Evolutionary conservation across 1,284 basidiomycete genomes (phyloP).

Genomic region (Apiotrichum montevideense): DNA sequence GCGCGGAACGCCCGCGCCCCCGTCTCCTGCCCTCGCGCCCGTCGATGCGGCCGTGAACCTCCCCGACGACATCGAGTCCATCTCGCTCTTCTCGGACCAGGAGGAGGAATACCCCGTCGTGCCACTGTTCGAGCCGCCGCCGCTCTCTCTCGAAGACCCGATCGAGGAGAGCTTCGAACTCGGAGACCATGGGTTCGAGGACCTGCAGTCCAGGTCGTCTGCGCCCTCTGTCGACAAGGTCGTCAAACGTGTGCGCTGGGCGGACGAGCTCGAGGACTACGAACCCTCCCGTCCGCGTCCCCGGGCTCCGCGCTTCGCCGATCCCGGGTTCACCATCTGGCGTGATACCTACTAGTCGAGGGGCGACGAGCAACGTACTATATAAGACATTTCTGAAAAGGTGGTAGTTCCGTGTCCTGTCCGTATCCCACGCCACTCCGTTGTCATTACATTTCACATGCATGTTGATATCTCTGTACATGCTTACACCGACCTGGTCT

Average conservation of each 20-base stretch:
- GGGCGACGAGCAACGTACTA: too few relatives aligned
- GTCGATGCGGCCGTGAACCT: neutral
- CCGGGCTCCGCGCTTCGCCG: slow-evolving; percentile 1
- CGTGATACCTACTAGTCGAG: slow-evolving; percentile 22
- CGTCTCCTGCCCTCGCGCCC: neutral
- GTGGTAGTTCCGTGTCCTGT: too few relatives aligned
- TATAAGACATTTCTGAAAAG: too few relatives aligned
- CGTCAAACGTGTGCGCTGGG: slow-evolving; percentile 14
- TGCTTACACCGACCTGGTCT: neutral
- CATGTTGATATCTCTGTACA: neutral
- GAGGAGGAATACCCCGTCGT: neutral
- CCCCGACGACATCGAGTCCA: slow-evolving; percentile 4
- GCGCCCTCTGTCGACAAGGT: neutral
- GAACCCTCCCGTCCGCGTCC: too few relatives aligned
- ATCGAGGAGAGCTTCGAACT: too few relatives aligned
- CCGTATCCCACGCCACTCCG: too few relatives aligned
- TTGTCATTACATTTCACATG: neutral
- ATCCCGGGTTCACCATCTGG: slow-evolving; percentile 31
- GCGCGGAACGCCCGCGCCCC: neutral
- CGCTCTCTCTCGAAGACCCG: too few relatives aligned
- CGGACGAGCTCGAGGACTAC: neutral
- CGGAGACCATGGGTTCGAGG: too few relatives aligned
- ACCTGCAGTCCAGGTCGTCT: too few relatives aligned
- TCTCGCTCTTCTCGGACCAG: slow-evolving; percentile 2
- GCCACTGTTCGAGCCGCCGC: neutral